phyloP scores from a whole-genome alignment of 1,139 yeast genomes.

The Candida albicans region DNA sequence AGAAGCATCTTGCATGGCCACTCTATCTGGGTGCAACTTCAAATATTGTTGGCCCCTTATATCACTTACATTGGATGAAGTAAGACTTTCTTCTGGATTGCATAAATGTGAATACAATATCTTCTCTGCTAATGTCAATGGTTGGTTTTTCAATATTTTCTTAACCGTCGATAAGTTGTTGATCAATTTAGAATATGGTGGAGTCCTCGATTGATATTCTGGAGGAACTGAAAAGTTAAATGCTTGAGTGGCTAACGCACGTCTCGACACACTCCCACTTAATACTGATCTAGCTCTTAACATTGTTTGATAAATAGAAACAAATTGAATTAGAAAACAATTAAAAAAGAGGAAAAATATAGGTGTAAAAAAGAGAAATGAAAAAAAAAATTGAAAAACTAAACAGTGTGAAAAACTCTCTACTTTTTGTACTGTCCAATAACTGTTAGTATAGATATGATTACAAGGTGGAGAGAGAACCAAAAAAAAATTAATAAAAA shows the following conservation, averaged over 20 bases:
- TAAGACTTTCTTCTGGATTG: conserved; percentile 77
- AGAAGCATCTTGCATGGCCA: conserved; percentile 99
- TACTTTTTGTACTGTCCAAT: conserved; percentile 11
- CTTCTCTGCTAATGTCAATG: conserved; percentile 91
- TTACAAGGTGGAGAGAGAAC: conserved; percentile 9
- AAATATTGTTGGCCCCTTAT: conserved; percentile 84
- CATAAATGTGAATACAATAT: conserved; percentile 88
- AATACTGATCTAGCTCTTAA: conserved; percentile 12
- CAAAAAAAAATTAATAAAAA: no score
- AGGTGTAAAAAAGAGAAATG: background rate
- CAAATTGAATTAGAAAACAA: no score
- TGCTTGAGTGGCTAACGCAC: conserved; percentile 39
- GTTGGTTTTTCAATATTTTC: conserved; percentile 62
- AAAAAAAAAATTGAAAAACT: conserved; percentile 1
- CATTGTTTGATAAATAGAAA: conserved; percentile 7
- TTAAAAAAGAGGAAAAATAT: background rate
- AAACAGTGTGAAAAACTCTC: background rate
- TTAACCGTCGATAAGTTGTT: conserved; percentile 64
- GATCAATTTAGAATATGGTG: conserved; percentile 81
- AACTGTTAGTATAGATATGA: conserved; percentile 12
- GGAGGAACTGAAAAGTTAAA: conserved; percentile 46
- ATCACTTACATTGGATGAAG: conserved; percentile 48
- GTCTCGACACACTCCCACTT: conserved; percentile 9
- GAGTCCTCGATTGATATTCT: conserved; percentile 68
- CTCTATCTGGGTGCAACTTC: conserved; percentile 94